phyloP scores from a whole-genome alignment of 2,329 filamentous ascomycete genomes.

The Verruconis gallopava region DNA sequence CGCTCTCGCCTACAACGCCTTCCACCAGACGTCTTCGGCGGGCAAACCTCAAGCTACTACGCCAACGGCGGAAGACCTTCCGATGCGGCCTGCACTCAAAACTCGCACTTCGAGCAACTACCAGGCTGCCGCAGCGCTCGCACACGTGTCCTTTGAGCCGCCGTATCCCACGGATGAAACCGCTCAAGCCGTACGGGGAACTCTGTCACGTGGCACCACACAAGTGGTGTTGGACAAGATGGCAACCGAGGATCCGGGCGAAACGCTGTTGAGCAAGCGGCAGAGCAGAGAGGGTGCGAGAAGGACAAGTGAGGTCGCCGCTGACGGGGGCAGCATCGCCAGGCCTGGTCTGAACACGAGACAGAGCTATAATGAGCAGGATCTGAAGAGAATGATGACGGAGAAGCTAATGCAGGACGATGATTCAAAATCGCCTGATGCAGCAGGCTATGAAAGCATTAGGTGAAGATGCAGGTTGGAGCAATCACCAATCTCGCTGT shows the following conservation, averaged over 20 bases:
- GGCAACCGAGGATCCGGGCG: neutral
- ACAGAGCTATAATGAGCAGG: constrained; percentile 2
- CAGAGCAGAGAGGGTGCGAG: neutral
- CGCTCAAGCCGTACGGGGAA: constrained; percentile 3
- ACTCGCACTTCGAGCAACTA: neutral
- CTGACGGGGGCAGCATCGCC: neutral
- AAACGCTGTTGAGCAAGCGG: constrained; percentile 5
- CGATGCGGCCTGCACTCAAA: neutral
- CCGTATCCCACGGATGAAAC: constrained; percentile 7
- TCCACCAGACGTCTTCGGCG: constrained; percentile 4
- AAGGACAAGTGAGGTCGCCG: neutral
- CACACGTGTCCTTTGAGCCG: neutral
- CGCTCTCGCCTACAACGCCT: constrained; percentile 8
- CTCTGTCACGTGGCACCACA: constrained; percentile 7
- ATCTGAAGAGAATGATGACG: constrained; percentile 7
- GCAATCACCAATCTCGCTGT: too few relatives aligned
- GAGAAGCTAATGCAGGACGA: constrained; percentile 4
- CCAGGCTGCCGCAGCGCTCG: neutral
- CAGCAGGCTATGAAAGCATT: neutral
- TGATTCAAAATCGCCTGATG: neutral
- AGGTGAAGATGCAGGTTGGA: too few relatives aligned
- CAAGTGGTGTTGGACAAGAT: constrained; percentile 6
- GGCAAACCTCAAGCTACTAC: constrained; percentile 5
- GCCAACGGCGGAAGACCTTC: neutral
- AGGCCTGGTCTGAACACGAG: neutral